Evolutionary conservation across 1,139 yeast species (phyloP).

Genomic region (Debaryomycetaceae sp.): DNA sequence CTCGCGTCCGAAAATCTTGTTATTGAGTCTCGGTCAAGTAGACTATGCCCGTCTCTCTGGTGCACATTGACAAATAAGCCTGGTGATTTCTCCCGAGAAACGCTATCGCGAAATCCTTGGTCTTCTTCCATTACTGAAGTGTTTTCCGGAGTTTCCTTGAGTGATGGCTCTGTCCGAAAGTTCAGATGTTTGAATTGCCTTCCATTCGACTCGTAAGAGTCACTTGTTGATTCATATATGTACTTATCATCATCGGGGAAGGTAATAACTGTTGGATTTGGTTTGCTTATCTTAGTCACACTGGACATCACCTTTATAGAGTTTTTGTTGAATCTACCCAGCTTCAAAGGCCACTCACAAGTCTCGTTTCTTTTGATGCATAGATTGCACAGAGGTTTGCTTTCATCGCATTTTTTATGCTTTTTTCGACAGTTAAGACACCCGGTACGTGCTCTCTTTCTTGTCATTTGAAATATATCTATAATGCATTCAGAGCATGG

Average conservation of each 20-base stretch:
- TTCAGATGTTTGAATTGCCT: neutral
- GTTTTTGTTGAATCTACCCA: constrained; percentile 1
- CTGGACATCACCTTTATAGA: neutral
- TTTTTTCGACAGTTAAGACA: constrained; percentile 42
- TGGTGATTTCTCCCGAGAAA: neutral
- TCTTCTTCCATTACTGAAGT: neutral
- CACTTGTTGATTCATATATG: neutral
- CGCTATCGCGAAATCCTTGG: neutral
- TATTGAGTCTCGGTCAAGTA: neutral
- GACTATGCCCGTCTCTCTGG: neutral
- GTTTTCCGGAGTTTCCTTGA: neutral
- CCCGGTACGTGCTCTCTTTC: constrained; percentile 40
- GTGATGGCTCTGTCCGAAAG: neutral
- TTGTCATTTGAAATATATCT: too few relatives aligned
- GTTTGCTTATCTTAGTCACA: neutral
- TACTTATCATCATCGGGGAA: neutral
- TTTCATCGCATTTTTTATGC: constrained; percentile 45
- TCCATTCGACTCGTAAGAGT: neutral
- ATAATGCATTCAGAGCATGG: too few relatives aligned
- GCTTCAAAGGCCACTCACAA: constrained; percentile 36
- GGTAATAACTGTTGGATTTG: neutral
- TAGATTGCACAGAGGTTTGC: constrained; percentile 35
- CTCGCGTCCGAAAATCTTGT: neutral
- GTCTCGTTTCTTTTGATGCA: constrained; percentile 26
- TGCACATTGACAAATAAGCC: neutral